Percentiles rank a stretch among this genome's conserved stretches.
Conservation (phyloP, 2,329 filamentous ascomycete species). For the Verticillium zaregamsianum region DNA sequence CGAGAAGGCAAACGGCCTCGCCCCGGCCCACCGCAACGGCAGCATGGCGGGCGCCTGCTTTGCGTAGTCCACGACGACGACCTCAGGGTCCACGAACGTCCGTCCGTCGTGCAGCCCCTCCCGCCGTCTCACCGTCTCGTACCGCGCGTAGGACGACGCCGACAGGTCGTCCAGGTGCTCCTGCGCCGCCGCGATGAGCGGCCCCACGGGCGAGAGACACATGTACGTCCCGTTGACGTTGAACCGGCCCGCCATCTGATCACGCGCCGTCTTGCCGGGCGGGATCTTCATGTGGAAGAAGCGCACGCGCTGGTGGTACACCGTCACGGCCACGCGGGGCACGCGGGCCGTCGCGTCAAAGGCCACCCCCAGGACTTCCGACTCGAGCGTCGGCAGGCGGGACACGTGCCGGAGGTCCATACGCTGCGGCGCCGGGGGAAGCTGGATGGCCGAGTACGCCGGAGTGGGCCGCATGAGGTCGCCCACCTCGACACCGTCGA, state of each 20-base stretch:
- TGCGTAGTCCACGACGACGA: constrained; percentile 4
- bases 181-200: constrained; percentile 4
- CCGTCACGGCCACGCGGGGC: constrained; percentile 6
- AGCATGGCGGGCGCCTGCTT: not conserved
- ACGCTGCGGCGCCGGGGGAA: not conserved
- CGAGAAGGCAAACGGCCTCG: constrained; percentile 7
- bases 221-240: constrained; percentile 6
- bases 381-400: constrained; percentile 7
- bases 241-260: not conserved
- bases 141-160: not conserved
- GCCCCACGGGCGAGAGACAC: constrained; percentile 4
- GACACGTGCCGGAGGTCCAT: constrained; percentile 7
- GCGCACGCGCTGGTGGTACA: constrained; percentile 5
- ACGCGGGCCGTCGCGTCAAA: constrained; percentile 3
- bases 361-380: constrained; percentile 5
- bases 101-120: constrained; percentile 5
- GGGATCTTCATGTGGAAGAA: constrained; percentile 7
- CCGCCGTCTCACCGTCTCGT: not conserved
- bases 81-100: constrained; percentile 4
- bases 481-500: not conserved
- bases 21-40: not conserved
- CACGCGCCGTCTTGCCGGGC: not conserved
- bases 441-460: not conserved
- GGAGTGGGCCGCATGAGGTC: not conserved
- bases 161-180: constrained; percentile 1